Evolutionary conservation across 2,329 filamentous ascomycete genomes (phyloP).

Genomic region (Neocatenulostroma microsporum): DNA sequence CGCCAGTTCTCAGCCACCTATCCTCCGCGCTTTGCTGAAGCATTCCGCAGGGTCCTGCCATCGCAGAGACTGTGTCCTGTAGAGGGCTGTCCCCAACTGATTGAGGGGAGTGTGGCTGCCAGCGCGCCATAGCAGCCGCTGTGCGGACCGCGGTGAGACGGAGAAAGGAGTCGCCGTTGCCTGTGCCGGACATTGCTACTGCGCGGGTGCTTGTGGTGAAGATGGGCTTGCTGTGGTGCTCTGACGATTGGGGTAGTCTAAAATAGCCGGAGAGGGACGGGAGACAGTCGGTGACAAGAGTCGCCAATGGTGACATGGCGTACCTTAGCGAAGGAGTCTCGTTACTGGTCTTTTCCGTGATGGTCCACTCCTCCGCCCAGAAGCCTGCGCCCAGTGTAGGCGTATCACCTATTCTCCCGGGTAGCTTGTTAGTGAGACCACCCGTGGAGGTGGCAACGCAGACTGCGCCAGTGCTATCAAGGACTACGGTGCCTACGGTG

Average conservation of each 20-base stretch:
- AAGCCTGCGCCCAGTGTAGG: constrained; percentile 77
- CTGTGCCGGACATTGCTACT: constrained; percentile 60
- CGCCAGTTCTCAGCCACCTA: constrained; percentile 64
- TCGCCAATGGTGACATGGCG: constrained; percentile 5
- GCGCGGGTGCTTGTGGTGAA: constrained; percentile 10
- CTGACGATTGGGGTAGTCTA: constrained; percentile 3
- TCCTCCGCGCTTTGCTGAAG: constrained; percentile 66
- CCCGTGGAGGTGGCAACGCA: constrained; percentile 62
- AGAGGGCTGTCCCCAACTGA: constrained; percentile 34
- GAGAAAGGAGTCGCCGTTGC: constrained; percentile 83
- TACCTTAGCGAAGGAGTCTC: neutral
- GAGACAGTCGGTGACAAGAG: constrained; percentile 17
- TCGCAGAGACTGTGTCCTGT: constrained; percentile 51
- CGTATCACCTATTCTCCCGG: constrained; percentile 78
- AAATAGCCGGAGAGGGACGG: constrained; percentile 17
- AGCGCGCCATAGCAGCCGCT: constrained; percentile 64
- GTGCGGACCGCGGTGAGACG: constrained; percentile 64
- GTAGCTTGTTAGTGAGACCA: constrained; percentile 81
- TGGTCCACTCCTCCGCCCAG: constrained; percentile 89
- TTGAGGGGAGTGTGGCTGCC: constrained; percentile 21
- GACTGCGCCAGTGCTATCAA: constrained; percentile 67
- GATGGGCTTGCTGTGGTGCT: neutral
- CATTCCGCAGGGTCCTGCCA: constrained; percentile 65
- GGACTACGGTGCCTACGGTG: constrained; percentile 72
- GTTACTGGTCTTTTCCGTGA: neutral